Evolutionary conservation across 164 flowering plant species (phyloP), one percentile per base, ranked within the genome.

Genomic region (Santalum album): DNA sequence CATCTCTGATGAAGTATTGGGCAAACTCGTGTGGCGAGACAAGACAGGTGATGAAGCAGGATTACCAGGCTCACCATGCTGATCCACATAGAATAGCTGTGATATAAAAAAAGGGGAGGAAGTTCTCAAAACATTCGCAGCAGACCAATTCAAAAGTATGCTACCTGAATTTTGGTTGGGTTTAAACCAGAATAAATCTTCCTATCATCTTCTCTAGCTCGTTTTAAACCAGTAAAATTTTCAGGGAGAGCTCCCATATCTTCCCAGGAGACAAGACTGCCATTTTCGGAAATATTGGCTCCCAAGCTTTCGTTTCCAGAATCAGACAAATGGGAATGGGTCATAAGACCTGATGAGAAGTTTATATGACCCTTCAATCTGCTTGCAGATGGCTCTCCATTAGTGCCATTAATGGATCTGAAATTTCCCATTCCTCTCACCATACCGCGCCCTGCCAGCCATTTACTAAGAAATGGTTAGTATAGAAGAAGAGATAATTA

Each of bases 1-100:
- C 66, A 84, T 68, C 50, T 83, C 88, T 0, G 77, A 57, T 0
- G 86, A 67, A 42, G 73, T 72, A 49, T 69, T 79, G 6, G 92
- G 92, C 69, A 85, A 70, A 62, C 98, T 92, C 67, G 81, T 59
- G 60, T 88, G 95, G 55, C 82, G 98, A 50, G 81, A 54, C 73
- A 86, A 66, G 12, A 45, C 23, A 29, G 55, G 59, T 7, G 78
- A n/a, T n/a, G n/a, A n/a, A n/a, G n/a, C n/a, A n/a, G n/a, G 69
- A 43, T 69, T n/a, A n/a, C n/a, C 77, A 29, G 49, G 63, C 59
- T 65, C 73, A 17, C 57, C 69, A 51, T 49, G 70, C 95, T 86
- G 78, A n/a, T n/a, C n/a, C n/a, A n/a, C n/a, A n/a, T n/a, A n/a
- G n/a, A 53, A 66, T 18, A 38, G 20, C 35, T n/a, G n/a, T n/a